These are phyloP conservation scores for Cystobasidium tubakii DNA, from an alignment of 768 basidiomycete genomes.

Conservation along the genomic window DNA sequence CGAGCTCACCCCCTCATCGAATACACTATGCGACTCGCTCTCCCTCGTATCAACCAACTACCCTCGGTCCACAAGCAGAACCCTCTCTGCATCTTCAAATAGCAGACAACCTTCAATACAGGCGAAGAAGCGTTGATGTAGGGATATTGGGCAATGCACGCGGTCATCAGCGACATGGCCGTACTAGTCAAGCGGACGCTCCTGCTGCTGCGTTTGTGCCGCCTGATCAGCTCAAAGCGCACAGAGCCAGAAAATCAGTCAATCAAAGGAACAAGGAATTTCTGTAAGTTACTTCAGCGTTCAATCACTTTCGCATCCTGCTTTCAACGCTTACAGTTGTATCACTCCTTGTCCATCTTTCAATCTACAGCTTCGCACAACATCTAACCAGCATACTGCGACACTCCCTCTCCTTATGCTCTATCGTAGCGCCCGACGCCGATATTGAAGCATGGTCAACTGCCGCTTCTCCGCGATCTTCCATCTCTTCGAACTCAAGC, in stretches of 20 bases:
- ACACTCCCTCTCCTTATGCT: conserved; percentile 45
- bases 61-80: not conserved
- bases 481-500: conserved; percentile 6
- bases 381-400: conserved; percentile 44
- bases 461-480: conserved; percentile 7
- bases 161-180: conserved; percentile 4
- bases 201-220: conserved; percentile 18
- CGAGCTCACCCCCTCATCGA: not conserved
- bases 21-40: not conserved
- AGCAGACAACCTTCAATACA: not conserved
- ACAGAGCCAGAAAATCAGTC: not conserved
- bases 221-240: conserved; percentile 22
- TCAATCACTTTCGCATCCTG: too few species aligned
- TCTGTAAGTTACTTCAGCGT: conserved; percentile 17
- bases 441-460: conserved; percentile 52
- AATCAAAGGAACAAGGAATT: conserved; percentile 14
- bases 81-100: not conserved
- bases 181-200: conserved; percentile 19
- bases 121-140: conserved; percentile 28
- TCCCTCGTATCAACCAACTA: not conserved
- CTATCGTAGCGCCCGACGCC: not conserved
- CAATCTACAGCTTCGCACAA: conserved; percentile 44
- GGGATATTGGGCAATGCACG: conserved; percentile 19
- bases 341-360: too few species aligned
- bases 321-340: too few species aligned